Evolutionary conservation across 2,329 filamentous ascomycete species (phyloP), one percentile per base, ranked within the genome.

Genomic region (Colletotrichum tropicale): DNA sequence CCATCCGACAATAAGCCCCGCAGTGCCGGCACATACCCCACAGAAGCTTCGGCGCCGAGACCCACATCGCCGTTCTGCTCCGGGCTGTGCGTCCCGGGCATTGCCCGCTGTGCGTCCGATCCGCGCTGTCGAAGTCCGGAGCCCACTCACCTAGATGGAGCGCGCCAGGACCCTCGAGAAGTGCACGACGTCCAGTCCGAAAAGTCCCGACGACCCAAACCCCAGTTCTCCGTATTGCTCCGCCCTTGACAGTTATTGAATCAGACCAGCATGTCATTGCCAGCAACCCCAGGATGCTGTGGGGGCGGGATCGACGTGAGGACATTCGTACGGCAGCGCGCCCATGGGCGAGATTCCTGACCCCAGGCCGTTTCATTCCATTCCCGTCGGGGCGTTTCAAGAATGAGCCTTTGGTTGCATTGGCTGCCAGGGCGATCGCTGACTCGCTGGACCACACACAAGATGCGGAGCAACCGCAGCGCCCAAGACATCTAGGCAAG

Each of bases 331-430:
- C 28, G 55, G 16, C 21, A 34, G 36, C 21, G 43, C 43, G 43
- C 43, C 43, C 43, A 52, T 52, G 43, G 43, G 18, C 21, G 18
- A 32, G 28, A 24, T 58, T 38, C 24, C 48, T 26, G 24, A 55
- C 67, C 67, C 71, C 36, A 28, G 28, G 34, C 52, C 36, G 71
- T 74, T 66, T 66, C 66, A 74, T 71, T 74, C 16, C 67, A 66
- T 30, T 71, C 32, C 52, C 67, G 67, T 66, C 67, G 18, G 34
- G 24, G 66, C 48, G 67, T 74, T 74, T 71, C 71, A 74, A 28
- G 43, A 30, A 52, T 61, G 43, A 60, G 36, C 68, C 30, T 66
- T 26, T 71, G 58, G 68, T 71, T 61, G 61, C 72, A 75, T 71
- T 24, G 15, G 52, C 55, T 48, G 28, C 55, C 67, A 48, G 36